A percentile compares a stretch with the other conserved stretches of the same genome.
These are phyloP conservation scores for Fusarium xyrophilum DNA, from an alignment of 2,329 filamentous ascomycete genomes.

Conservation along the genomic window DNA sequence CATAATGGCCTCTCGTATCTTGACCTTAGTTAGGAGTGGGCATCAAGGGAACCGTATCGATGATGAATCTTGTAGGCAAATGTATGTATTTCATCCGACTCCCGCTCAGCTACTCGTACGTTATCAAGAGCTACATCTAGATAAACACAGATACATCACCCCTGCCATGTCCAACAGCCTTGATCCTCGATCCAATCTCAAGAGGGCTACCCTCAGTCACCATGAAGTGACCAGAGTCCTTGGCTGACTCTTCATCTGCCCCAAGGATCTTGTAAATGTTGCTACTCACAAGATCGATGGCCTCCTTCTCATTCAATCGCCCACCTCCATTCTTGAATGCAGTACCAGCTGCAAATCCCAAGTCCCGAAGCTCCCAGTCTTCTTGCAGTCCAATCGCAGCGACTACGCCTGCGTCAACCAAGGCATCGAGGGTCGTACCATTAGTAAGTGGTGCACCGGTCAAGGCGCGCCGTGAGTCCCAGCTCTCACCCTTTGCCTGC, in stretches of 20 bases:
- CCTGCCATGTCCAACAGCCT: constrained; percentile 34
- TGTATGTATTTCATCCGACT: neutral
- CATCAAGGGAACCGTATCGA: accelerated
- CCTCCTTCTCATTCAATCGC: constrained; percentile 59
- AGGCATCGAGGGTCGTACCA: constrained; percentile 64
- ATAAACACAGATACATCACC: constrained; percentile 24
- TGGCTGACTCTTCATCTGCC: constrained; percentile 44
- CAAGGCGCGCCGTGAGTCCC: constrained; percentile 69
- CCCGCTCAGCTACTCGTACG: neutral
- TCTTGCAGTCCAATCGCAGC: constrained; percentile 66
- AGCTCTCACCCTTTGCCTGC: constrained; percentile 60
- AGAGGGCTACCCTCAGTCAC: constrained; percentile 69
- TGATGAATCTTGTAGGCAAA: neutral
- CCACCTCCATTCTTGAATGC: constrained; percentile 64
- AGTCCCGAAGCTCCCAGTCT: constrained; percentile 67
- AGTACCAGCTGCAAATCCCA: constrained; percentile 66
- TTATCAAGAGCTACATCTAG: neutral
- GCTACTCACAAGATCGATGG: constrained; percentile 62
- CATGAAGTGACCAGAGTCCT: constrained; percentile 59
- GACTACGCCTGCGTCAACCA: constrained; percentile 65
- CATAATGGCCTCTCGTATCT: too few species aligned
- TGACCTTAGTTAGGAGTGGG: too few species aligned
- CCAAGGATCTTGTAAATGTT: constrained; percentile 67
- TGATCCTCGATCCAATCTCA: constrained; percentile 55
- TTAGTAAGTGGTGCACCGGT: constrained; percentile 71